Evolutionary conservation across 768 basidiomycete species (phyloP).

Genomic region (Cubamyces sp.): DNA sequence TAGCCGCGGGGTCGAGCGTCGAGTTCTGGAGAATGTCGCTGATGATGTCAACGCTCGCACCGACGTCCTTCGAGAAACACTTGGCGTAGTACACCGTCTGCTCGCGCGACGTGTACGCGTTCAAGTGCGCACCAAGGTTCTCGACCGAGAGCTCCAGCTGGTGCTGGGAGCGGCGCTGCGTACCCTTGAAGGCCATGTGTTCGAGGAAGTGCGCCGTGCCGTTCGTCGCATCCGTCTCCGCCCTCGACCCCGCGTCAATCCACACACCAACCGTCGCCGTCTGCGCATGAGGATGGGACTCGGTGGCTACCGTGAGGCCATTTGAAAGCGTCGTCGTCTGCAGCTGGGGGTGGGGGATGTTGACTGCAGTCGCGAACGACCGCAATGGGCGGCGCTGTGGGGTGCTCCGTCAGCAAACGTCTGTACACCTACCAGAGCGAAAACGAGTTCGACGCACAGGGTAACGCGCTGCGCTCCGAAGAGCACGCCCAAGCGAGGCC

Average conservation of each 20-base stretch:
- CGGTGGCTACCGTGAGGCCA: conserved; percentile 94
- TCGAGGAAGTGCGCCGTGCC: conserved; percentile 99
- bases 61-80: conserved; percentile 95
- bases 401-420: conserved; percentile 8
- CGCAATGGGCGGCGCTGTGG: conserved; percentile 53
- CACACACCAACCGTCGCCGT: conserved; percentile 99
- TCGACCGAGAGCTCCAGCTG: conserved; percentile 96
- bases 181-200: conserved; percentile 99
- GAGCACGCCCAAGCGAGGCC: conserved; percentile 45
- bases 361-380: conserved; percentile 75
- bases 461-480: conserved; percentile 43
- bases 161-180: conserved; percentile 84
- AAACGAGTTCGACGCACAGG: conserved; percentile 36
- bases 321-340: conserved; percentile 92
- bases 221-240: conserved; percentile 93
- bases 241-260: conserved; percentile 98
- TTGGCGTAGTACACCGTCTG: conserved; percentile 99
- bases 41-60: conserved; percentile 92
- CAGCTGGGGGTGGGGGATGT: conserved; percentile 72
- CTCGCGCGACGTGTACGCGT: conserved; percentile 98
- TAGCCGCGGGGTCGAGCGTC: conserved; percentile 82
- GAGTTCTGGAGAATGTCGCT: conserved; percentile 97
- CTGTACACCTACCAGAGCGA: background rate
- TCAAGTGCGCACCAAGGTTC: conserved; percentile 95
- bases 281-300: conserved; percentile 86